Base-by-base conservation (phyloP, 768 basidiomycete genomes). In the Termitomyces sp. region DNA sequence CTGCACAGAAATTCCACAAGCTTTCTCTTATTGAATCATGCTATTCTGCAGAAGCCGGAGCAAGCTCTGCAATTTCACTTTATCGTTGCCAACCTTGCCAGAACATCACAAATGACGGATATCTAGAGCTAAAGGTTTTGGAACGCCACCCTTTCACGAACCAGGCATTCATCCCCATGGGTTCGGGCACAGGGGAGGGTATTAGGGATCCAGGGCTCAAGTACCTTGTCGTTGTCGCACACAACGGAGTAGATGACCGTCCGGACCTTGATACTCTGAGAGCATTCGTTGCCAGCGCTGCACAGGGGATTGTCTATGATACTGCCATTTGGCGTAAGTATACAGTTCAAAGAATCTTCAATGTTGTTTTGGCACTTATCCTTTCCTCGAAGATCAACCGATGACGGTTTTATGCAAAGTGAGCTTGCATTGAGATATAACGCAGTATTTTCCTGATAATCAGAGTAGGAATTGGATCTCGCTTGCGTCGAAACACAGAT, bases 91-190 rank as follows among this genome's bases (percentile, higher is more conserved):
- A 86, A 49, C 87, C 72, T 36, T 65, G 74, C 27, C 59, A 72
- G 51, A 73, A 72, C 36, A 75, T 88, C 31, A 72, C 75, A 9
- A 67, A 71, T 32, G 76, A 78, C 29, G 81, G 82, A 20, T 74
- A 72, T 20, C 81, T 85, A 64, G 78, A 77, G 59, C 71, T 98
- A 59, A 80, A 79, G 61, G 79, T 86, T n/a, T 74, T 98, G 59
- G 97, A 99, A 71, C 79, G 95, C 31, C 97, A 99, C 67, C 80
- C 86, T 29, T 89, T 79, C 69, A 95, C 91, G 13, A 96, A 88
- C 63, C 96, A 98, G 69, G 87, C 90, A 6, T 98, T 98, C 71
- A 82, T 98, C 56, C 96, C 97, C 9, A 94, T 98, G 92, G 92
- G 93, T 5, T 71, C 73, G 41, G 83, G 81, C 24, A 70, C 63